A percentile compares a stretch with the other conserved stretches of the same genome.
Conservation (phyloP, 2,329 filamentous ascomycete genomes). For the Stagonosporopsis cucurbitacearum region DNA sequence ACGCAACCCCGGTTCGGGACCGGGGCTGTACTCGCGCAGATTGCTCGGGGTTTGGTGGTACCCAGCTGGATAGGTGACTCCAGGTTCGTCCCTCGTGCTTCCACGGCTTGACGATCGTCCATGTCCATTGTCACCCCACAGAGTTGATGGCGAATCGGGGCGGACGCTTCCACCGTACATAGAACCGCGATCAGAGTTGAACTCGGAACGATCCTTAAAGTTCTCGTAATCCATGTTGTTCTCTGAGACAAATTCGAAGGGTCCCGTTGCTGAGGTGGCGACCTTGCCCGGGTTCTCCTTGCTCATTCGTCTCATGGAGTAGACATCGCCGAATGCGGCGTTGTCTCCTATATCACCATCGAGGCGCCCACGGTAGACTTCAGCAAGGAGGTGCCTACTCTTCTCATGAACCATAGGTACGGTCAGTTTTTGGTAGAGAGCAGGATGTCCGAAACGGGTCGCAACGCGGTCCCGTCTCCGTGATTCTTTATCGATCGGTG, state of each 20-base stretch:
- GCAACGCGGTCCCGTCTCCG: slow-evolving; percentile 70
- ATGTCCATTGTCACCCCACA: slow-evolving; percentile 29
- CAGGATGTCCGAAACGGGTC: slow-evolving; percentile 83
- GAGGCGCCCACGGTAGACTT: slow-evolving; percentile 83
- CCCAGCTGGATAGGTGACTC: slow-evolving; percentile 54
- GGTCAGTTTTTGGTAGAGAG: slow-evolving; percentile 84
- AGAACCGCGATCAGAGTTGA: slow-evolving; percentile 78
- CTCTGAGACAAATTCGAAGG: slow-evolving; percentile 91
- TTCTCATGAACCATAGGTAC: slow-evolving; percentile 96
- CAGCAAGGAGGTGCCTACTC: slow-evolving; percentile 83
- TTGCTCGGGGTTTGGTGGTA: slow-evolving; percentile 55
- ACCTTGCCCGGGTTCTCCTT: slow-evolving; percentile 63
- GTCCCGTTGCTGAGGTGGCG: slow-evolving; percentile 45
- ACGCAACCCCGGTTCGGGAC: slow-evolving; percentile 35
- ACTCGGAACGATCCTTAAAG: slow-evolving; percentile 89
- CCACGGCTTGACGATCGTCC: slow-evolving; percentile 35
- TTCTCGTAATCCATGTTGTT: slow-evolving; percentile 86
- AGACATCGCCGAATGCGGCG: slow-evolving; percentile 82
- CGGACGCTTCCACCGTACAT: slow-evolving; percentile 65
- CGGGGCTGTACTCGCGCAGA: slow-evolving; percentile 53
- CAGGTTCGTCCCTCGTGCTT: slow-evolving; percentile 39
- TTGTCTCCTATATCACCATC: slow-evolving; percentile 64
- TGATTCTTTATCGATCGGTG: slow-evolving; percentile 51
- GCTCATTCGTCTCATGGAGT: slow-evolving; percentile 80
- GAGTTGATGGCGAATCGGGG: slow-evolving; percentile 63